A percentile compares a stretch with the other conserved stretches of the same genome.
Conservation (phyloP, 306 rosid genomes). For the Cucumis cinereus region DNA sequence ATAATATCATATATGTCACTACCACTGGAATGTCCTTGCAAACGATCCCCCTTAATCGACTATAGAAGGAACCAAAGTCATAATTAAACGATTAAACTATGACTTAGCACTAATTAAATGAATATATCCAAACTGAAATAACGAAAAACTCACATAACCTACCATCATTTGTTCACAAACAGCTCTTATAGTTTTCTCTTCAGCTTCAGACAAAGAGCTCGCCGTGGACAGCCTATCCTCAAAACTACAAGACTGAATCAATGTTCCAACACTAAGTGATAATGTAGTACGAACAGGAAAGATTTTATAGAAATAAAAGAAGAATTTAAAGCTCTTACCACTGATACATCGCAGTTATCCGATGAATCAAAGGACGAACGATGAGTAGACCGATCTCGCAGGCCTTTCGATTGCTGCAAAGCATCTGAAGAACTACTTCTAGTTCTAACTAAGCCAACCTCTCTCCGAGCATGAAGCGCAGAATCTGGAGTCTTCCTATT, state of each 20-base stretch:
- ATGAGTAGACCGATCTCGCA: conserved; percentile 40
- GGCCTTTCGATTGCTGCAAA: conserved; percentile 26
- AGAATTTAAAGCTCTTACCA: conserved; percentile 23
- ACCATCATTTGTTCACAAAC: conserved; percentile 60
- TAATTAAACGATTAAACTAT: neutral
- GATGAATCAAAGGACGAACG: conserved; percentile 26
- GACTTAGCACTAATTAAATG: neutral
- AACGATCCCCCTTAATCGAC: conserved; percentile 28
- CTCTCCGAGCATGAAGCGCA: conserved; percentile 19
- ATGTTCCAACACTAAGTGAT: neutral
- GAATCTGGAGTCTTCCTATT: conserved; percentile 18
- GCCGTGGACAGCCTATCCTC: conserved; percentile 39
- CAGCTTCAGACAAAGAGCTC: conserved; percentile 50
- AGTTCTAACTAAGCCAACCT: conserved; percentile 23
- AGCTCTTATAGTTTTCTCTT: conserved; percentile 49
- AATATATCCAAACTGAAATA: neutral
- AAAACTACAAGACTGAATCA: conserved; percentile 6
- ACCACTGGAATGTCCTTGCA: conserved; percentile 24
- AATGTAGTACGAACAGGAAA: neutral
- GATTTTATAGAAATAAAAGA: conserved; percentile 3
- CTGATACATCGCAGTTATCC: conserved; percentile 24
- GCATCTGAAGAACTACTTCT: conserved; percentile 15
- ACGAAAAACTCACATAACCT: conserved; percentile 2
- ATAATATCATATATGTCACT: conserved; percentile 67
- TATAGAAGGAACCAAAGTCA: conserved; percentile 20